Percentiles rank a stretch among this genome's conserved stretches.
These are phyloP conservation scores for Colletotrichum orbiculare DNA, from an alignment of 2,329 filamentous ascomycete species.

Conservation along the genomic window DNA sequence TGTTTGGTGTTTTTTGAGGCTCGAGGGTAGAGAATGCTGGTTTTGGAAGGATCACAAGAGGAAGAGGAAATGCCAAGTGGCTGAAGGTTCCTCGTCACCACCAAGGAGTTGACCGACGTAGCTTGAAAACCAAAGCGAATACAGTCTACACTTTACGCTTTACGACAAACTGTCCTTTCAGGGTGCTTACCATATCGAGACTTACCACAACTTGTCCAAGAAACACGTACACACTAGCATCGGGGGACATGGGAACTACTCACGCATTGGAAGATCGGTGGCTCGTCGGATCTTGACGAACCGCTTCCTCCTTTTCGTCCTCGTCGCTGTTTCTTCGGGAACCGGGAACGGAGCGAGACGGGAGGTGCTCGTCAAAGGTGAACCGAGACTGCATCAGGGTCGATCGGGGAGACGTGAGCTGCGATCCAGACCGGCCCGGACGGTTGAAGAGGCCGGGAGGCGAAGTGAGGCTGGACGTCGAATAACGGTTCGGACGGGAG, in stretches of 20 bases:
- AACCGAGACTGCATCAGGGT: conserved; percentile 70
- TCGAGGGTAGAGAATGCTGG: too few relatives aligned
- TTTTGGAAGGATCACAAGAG: too few relatives aligned
- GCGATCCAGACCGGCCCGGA: conserved; percentile 80
- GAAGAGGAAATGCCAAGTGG: too few relatives aligned
- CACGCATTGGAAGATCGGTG: conserved; percentile 83
- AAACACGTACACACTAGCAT: not conserved
- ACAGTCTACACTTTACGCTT: too few relatives aligned
- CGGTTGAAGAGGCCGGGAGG: conserved; percentile 81
- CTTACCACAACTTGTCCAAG: conserved; percentile 33
- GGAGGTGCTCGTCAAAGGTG: conserved; percentile 71
- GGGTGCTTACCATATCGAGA: not conserved
- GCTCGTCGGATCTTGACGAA: conserved; percentile 75
- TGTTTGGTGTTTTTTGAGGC: too few relatives aligned
- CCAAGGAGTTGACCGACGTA: too few relatives aligned
- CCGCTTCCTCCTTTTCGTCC: conserved; percentile 83
- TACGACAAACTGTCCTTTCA: too few relatives aligned
- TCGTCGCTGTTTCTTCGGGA: conserved; percentile 93
- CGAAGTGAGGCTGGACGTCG: conserved; percentile 86
- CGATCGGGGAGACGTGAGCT: conserved; percentile 81
- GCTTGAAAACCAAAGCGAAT: too few relatives aligned
- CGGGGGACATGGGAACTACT: conserved; percentile 55
- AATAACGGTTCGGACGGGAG: conserved; percentile 88
- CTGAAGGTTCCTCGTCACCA: too few relatives aligned
- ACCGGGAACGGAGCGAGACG: conserved; percentile 86